Conservation (phyloP, 2,329 filamentous ascomycete genomes). For the Aspergillus sp. region DNA sequence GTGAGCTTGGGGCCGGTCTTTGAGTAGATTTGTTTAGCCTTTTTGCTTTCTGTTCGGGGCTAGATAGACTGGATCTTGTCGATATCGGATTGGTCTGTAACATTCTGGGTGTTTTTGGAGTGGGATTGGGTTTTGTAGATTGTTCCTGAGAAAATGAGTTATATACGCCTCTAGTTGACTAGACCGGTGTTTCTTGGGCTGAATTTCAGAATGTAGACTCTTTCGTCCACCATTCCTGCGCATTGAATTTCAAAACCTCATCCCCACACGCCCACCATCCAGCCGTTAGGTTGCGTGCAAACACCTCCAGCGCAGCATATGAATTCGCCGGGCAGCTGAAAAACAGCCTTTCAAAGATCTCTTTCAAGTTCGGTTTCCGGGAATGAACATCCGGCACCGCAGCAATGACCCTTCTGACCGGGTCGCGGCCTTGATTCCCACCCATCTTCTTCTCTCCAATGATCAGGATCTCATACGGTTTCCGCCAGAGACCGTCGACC, state of each 20-base stretch:
- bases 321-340: conserved; percentile 19
- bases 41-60: not conserved
- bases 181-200: not conserved
- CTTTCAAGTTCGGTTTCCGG: conserved; percentile 62
- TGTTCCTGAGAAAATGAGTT: not conserved
- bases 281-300: conserved; percentile 58
- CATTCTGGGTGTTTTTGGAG: not conserved
- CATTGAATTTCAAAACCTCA: conserved; percentile 62
- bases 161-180: not conserved
- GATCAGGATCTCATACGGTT: conserved; percentile 62
- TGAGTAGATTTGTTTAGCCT: conserved; percentile 36
- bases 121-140: not conserved
- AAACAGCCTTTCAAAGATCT: conserved; percentile 52
- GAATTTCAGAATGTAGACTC: not conserved
- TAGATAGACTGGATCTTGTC: not conserved
- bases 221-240: conserved; percentile 50
- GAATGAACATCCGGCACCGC: conserved; percentile 65
- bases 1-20: conserved; percentile 59
- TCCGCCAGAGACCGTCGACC: conserved; percentile 56
- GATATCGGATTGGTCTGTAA: not conserved
- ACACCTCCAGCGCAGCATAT: conserved; percentile 59
- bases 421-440: conserved; percentile 18
- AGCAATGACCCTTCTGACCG: conserved; percentile 52
- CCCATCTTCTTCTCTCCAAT: conserved; percentile 32
- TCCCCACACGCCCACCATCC: conserved; percentile 65